A percentile compares a stretch with the other conserved stretches of the same genome.
Conservation (phyloP, 345 rosid genomes). For the Salix arbutifolia region DNA sequence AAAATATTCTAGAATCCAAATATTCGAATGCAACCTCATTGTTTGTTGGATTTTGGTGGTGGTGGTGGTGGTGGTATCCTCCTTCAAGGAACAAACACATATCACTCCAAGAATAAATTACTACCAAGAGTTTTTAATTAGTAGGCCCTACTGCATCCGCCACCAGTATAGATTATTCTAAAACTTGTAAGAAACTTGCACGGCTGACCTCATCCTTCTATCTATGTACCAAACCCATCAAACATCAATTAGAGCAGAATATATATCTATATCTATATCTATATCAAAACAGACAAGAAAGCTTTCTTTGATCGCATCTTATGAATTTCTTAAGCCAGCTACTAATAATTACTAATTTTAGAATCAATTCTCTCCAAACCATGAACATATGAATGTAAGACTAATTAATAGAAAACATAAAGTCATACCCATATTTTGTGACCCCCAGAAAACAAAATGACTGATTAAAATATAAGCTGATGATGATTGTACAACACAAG, state of each 20-base stretch:
- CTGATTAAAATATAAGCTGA: too few relatives aligned
- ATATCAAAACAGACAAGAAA: neutral
- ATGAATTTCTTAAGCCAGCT: neutral
- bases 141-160: conserved; percentile 40
- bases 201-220: conserved; percentile 7
- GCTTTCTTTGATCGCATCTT: neutral
- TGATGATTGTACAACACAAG: too few relatives aligned
- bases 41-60: conserved; percentile 13
- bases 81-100: conserved; percentile 17
- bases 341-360: too few relatives aligned
- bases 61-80: conserved; percentile 15
- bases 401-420: too few relatives aligned
- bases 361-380: too few relatives aligned
- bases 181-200: conserved; percentile 10
- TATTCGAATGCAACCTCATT: conserved; percentile 13
- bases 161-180: conserved; percentile 2
- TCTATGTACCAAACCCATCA: conserved; percentile 15
- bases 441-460: too few relatives aligned
- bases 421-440: too few relatives aligned
- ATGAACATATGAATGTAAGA: too few relatives aligned
- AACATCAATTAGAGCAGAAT: neutral
- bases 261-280: neutral
- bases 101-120: conserved; percentile 13
- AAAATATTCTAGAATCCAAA: conserved; percentile 7
- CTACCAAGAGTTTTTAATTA: conserved; percentile 4